Percentiles rank a stretch among this genome's conserved stretches.
Conservation (phyloP, 495 filamentous ascomycete genomes). For the Tuber indicum region DNA sequence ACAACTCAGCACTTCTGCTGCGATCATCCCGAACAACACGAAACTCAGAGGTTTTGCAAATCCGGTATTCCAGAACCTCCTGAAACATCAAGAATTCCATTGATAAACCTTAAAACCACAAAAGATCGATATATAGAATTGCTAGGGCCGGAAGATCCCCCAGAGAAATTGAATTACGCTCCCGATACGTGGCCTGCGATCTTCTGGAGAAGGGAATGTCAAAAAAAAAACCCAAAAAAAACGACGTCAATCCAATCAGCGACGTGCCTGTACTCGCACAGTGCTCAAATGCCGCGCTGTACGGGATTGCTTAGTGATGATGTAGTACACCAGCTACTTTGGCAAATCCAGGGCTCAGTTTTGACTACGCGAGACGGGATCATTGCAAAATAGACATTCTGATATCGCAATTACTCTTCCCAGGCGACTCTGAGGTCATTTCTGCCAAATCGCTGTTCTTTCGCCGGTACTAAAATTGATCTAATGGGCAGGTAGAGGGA, state of each 20-base stretch:
- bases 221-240: neutral
- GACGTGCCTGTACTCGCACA: neutral
- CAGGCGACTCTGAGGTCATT: neutral
- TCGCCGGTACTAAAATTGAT: neutral
- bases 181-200: neutral
- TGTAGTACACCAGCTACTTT: neutral
- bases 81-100: neutral
- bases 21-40: neutral
- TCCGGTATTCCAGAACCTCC: neutral
- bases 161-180: neutral
- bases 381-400: neutral
- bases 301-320: neutral
- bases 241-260: neutral
- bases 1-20: neutral
- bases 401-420: neutral
- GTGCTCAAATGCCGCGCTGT: neutral
- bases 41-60: neutral
- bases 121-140: neutral
- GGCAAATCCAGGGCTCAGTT: neutral
- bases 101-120: neutral
- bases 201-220: neutral
- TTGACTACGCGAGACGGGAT: neutral
- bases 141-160: neutral
- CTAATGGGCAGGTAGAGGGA: neutral
- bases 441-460: neutral